phyloP scores from a whole-genome alignment of 225 moss, liverwort and hornwort species.

The Polytrichum formosum region DNA sequence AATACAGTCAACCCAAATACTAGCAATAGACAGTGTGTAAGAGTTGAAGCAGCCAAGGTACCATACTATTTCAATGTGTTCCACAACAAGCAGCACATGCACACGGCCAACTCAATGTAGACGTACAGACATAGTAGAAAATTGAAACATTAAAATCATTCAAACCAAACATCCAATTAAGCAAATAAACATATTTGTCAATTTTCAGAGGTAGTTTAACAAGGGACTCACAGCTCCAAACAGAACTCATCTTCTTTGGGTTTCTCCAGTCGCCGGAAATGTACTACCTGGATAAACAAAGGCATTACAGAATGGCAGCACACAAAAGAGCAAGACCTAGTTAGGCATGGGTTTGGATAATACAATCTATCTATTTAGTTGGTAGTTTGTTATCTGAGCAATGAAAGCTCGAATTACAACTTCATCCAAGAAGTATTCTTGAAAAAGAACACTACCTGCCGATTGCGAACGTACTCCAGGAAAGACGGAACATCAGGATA shows the following conservation, averaged over 20 bases:
- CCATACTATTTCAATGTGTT: no score
- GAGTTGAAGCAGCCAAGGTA: no score
- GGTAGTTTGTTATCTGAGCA: no score
- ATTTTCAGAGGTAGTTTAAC: neutral
- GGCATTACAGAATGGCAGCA: neutral
- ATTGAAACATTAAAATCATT: no score
- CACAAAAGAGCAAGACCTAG: no score
- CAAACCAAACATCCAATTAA: neutral
- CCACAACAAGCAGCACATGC: neutral
- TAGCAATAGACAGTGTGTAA: no score
- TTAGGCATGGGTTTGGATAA: no score
- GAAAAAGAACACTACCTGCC: conserved; percentile 39
- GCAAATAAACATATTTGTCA: neutral
- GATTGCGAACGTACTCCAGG: conserved; percentile 61
- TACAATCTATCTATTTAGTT: no score
- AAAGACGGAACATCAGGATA: conserved; percentile 66
- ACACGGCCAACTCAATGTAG: neutral
- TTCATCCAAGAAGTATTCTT: neutral
- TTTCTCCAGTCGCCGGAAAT: conserved; percentile 61
- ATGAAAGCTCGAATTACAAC: neutral
- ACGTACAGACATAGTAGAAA: neutral
- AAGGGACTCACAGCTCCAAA: conserved; percentile 52
- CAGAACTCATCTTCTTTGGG: conserved; percentile 70
- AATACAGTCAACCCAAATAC: no score
- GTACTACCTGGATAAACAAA: conserved; percentile 42